Evolutionary conservation across 2,329 filamentous ascomycete species (phyloP), one percentile per base, ranked within the genome.

Genomic region (Aspergillus sclerotialis): DNA sequence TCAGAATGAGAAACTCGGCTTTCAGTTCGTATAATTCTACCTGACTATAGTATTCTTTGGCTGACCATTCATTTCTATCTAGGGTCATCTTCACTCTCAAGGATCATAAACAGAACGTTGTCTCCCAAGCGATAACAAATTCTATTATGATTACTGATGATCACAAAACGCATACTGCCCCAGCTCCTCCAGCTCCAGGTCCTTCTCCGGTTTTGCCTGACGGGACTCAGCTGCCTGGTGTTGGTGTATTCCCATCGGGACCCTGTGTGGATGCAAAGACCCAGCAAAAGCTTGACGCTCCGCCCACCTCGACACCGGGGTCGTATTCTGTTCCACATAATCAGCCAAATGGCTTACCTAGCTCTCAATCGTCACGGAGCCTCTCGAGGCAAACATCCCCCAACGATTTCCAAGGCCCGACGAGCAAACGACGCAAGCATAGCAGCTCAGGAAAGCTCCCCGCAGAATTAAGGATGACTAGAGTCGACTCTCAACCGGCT

Each of bases 71-170:
- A 9, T 44, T 30, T 21, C 8, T 4, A 9, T 36, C 10, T 43
- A 69, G 69, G 50, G 88, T 96, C 50, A 94, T 98, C 43, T 94
- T 96, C 62, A 96, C 90, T 1, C 73, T 98, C 52, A 94, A 89
- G 55, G 86, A 95, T 60, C 77, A 77, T 53, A 68, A 78, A 43
- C 84, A 81, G 49, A 78, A 79, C 28, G 67, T 94, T 19, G 68
- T 96, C 28, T 84, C 87, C 5, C 90, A 98, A 62, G 78, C 80
- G 33, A 82, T 94, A 45, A 87, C 86, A 13, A 80, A 82, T 36
- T 84, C 87, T 1, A 94, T 96, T 45, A 90, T 95, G 75, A 95
- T 96, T 44, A 96, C 92, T 1, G 90, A 98, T 56, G 90, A 98
- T 53, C 90, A 96, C 68, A 96, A 96, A 67, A 94, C 87, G 6